Base-by-base conservation (phyloP, 2,329 filamentous ascomycete species). In the Annulohypoxylon truncatum region DNA sequence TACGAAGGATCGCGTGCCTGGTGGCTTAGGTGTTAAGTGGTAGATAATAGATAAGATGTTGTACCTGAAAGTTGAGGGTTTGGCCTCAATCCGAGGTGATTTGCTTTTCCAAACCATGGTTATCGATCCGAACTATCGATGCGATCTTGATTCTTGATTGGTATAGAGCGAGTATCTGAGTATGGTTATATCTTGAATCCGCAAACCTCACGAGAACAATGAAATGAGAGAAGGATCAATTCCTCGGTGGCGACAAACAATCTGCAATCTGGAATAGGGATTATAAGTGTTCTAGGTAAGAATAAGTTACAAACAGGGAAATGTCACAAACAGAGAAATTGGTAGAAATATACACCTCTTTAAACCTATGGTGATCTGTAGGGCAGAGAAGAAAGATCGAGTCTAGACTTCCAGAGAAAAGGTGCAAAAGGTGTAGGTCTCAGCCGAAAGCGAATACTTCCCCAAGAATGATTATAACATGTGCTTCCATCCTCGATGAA, bases 1-100 rank as follows among this genome's bases (percentile, higher is more conserved):
- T 40, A 50, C 24, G 40, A 31, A 51, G n/a, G 40, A 24, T 47
- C 18, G 40, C 26, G 31, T 35, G 40, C 3, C 38, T 1, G 9
- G 38, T 42, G 18, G 15, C n/a, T n/a, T 20, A 20, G 35, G 4
- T 42, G 18, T 15, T 42, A 22, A 22, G 8, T 20, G 18, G 18
- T 29, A 31, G 18, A 40, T 40, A 18, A 8, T 33, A 46, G 38
- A 40, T 40, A 28, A 44, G 26, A 35, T 48, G 29, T 52, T 63
- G 28, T 70, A 75, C 74, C 72, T 68, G 35, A 74, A 62, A 35
- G 64, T 67, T 12, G 74, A 75, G 33, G 67, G 28, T 56, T 71
- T 71, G 22, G 61, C 68, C 67, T 69, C 69, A 55, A 68, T 53
- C 51, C 64, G 67, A 33, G 54, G 46, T 18, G 67, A 57, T 35